Percentiles rank a stretch among this genome's conserved stretches.
phyloP scores from a whole-genome alignment of 805 yeast genomes.

The Lachancea cidri region DNA sequence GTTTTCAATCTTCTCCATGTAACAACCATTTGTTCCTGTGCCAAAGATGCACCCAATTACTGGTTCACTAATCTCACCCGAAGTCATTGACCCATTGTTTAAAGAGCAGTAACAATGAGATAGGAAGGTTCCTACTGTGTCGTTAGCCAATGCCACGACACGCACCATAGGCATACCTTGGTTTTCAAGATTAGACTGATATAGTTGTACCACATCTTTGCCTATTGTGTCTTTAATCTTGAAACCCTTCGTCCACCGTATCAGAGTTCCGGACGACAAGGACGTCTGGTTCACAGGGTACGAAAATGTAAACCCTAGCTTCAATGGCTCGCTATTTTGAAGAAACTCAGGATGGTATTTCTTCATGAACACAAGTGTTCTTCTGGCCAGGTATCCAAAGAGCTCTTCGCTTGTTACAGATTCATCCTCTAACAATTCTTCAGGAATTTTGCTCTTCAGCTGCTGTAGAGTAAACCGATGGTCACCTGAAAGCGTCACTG shows the following conservation, averaged over 20 bases:
- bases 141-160: constrained; percentile 89
- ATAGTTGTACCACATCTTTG: constrained; percentile 67
- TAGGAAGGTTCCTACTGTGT: constrained; percentile 90
- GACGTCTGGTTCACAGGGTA: constrained; percentile 90
- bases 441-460: constrained; percentile 73
- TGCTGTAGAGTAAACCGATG: constrained; percentile 77
- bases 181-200: constrained; percentile 64
- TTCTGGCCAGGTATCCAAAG: constrained; percentile 69
- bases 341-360: constrained; percentile 53
- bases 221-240: constrained; percentile 81
- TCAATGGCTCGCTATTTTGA: constrained; percentile 40
- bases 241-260: constrained; percentile 97
- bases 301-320: constrained; percentile 88
- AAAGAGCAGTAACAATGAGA: constrained; percentile 76
- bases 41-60: constrained; percentile 90
- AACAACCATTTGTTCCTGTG: constrained; percentile 97
- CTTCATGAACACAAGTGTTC: constrained; percentile 58
- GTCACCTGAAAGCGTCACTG: constrained; percentile 70
- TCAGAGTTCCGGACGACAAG: constrained; percentile 68
- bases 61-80: constrained; percentile 64
- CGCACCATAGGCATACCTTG: constrained; percentile 52
- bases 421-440: constrained; percentile 60
- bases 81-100: constrained; percentile 39
- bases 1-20: constrained; percentile 67
- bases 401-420: constrained; percentile 52